Percentiles rank a stretch among this genome's conserved stretches.
phyloP scores from a whole-genome alignment of 192 early-diverging fungal genomes.

The Ambispora gerdemannii region DNA sequence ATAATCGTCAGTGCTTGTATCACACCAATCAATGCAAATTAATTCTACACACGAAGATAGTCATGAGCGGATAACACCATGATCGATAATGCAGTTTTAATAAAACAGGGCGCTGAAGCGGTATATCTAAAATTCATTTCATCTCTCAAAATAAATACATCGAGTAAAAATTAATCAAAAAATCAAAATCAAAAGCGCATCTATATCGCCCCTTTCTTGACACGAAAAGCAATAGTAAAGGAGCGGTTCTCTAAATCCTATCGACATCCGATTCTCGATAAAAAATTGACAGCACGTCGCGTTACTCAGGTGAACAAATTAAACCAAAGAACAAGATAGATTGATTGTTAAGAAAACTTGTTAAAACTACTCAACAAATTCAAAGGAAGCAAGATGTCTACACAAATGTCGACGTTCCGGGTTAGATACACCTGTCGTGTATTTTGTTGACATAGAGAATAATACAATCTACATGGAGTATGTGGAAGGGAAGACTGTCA shows the following conservation, averaged over 20 bases:
- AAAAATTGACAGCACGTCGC: constrained; percentile 70
- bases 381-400: constrained; percentile 80
- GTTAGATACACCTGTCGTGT: constrained; percentile 78
- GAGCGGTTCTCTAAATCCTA: constrained; percentile 92
- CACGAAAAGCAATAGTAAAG: constrained; percentile 71
- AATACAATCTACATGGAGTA: constrained; percentile 89
- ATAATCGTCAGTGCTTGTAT: too few relatives aligned
- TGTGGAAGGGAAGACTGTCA: constrained; percentile 74
- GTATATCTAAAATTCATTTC: constrained; percentile 42
- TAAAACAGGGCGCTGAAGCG: constrained; percentile 89
- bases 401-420: constrained; percentile 65
- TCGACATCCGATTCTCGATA: constrained; percentile 87
- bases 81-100: constrained; percentile 37
- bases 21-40: too few relatives aligned
- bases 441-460: constrained; percentile 70
- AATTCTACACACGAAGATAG: too few relatives aligned
- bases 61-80: too few relatives aligned
- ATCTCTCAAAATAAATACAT: background rate
- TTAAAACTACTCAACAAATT: background rate
- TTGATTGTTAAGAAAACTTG: too few relatives aligned
- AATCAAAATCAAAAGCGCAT: constrained; percentile 57
- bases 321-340: constrained; percentile 15
- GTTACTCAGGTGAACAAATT: constrained; percentile 56
- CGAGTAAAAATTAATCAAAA: background rate
- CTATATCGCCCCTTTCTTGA: constrained; percentile 64